phyloP scores from a whole-genome alignment of 495 filamentous ascomycete genomes.

The Thozetella sp. region DNA sequence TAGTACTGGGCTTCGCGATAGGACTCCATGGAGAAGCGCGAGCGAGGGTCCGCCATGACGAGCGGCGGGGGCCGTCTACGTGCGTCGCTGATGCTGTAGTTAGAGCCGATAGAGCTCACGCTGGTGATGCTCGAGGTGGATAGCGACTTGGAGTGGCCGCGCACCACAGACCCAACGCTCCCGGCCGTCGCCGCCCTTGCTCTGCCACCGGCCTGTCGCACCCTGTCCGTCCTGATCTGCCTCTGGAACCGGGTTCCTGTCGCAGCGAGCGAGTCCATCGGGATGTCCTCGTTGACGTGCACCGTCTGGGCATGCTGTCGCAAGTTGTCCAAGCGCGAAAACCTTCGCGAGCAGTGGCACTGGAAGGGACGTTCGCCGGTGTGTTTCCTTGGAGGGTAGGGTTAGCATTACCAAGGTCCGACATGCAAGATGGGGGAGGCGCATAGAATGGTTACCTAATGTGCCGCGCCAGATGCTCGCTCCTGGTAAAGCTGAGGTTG shows the following conservation, averaged over 20 bases:
- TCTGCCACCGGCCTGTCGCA: constrained; percentile 71
- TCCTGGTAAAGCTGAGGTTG: constrained; percentile 92
- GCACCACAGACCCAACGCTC: constrained; percentile 60
- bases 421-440: background rate
- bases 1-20: constrained; percentile 60
- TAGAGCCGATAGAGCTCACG: constrained; percentile 75
- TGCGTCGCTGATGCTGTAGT: constrained; percentile 61
- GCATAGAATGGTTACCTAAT: constrained; percentile 66
- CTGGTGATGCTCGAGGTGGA: constrained; percentile 71
- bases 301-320: constrained; percentile 98
- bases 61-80: constrained; percentile 78
- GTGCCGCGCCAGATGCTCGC: constrained; percentile 93
- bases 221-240: constrained; percentile 78
- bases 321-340: constrained; percentile 95
- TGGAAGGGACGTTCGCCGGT: constrained; percentile 97
- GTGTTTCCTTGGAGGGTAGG: constrained; percentile 70
- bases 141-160: constrained; percentile 81
- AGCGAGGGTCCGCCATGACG: constrained; percentile 78
- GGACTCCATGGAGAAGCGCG: constrained; percentile 65
- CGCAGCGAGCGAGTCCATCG: constrained; percentile 88
- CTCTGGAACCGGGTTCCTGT: constrained; percentile 92
- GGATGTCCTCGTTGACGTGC: constrained; percentile 97
- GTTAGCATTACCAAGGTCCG: constrained; percentile 14
- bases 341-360: constrained; percentile 92
- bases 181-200: constrained; percentile 75